phyloP scores from a whole-genome alignment of 2,329 filamentous ascomycete species.

The Aspergillus caelatus region DNA sequence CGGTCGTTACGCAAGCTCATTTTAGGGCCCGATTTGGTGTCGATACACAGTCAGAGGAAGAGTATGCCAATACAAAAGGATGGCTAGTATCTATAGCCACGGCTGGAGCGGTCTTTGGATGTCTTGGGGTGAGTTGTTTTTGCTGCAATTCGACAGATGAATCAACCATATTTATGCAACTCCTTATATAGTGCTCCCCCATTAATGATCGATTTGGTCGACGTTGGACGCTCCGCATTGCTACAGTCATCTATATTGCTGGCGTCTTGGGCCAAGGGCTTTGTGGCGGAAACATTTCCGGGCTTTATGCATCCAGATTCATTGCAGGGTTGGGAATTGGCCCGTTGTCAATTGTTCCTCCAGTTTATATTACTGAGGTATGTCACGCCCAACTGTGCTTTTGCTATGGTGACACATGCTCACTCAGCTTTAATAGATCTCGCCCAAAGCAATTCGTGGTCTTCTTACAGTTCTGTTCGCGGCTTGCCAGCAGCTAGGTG shows the following conservation, averaged over 20 bases:
- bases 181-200: constrained; percentile 12
- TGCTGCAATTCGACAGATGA: background rate
- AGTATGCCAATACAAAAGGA: constrained; percentile 25
- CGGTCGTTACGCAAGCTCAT: constrained; percentile 20
- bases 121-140: constrained; percentile 16
- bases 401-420: background rate
- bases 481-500: constrained; percentile 24
- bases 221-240: constrained; percentile 20
- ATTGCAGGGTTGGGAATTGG: constrained; percentile 24
- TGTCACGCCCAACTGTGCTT: background rate
- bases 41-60: constrained; percentile 15
- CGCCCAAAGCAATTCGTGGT: constrained; percentile 23
- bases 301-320: constrained; percentile 21
- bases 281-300: constrained; percentile 17
- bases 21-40: constrained; percentile 21
- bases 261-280: constrained; percentile 23
- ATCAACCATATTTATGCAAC: background rate
- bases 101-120: constrained; percentile 23
- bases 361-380: constrained; percentile 13
- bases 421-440: constrained; percentile 7
- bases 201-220: constrained; percentile 21
- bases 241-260: constrained; percentile 21
- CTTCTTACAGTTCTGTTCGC: constrained; percentile 22
- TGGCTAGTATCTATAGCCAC: constrained; percentile 25
- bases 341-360: constrained; percentile 18